A percentile compares a stretch with the other conserved stretches of the same genome.
Evolutionary conservation across 2,329 filamentous ascomycete species (phyloP).

Genomic region (Microdochium trichocladiopsis): DNA sequence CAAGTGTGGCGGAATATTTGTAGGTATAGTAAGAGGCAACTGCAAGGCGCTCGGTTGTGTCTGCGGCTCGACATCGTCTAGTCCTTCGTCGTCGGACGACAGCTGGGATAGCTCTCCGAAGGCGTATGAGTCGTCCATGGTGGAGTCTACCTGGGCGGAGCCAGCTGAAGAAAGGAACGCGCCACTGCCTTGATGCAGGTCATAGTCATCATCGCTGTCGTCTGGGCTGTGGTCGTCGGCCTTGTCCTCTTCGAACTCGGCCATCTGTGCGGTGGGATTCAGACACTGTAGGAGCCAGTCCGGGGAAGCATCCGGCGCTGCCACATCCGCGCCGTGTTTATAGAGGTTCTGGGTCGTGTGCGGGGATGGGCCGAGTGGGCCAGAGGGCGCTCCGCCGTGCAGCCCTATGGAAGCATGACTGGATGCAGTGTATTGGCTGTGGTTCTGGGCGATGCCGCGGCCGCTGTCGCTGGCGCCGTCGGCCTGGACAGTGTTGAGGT

Average conservation of each 20-base stretch:
- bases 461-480: not conserved
- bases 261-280: no score
- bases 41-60: not conserved
- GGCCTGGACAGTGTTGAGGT: not conserved
- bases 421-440: no score
- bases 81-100: not conserved
- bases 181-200: not conserved
- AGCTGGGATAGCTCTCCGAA: not conserved
- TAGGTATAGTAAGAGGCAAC: not conserved
- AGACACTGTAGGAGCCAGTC: no score
- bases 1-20: not conserved
- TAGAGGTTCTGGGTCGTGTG: not conserved
- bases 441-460: no score
- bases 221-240: not conserved
- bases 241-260: not conserved
- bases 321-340: not conserved
- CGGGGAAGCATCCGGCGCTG: no score
- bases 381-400: not conserved
- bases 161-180: not conserved
- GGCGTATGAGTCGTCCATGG: not conserved
- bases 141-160: not conserved
- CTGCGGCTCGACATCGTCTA: not conserved
- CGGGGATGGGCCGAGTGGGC: not conserved
- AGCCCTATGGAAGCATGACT: not conserved
- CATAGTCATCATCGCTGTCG: not conserved